phyloP scores from a whole-genome alignment of 2,329 filamentous ascomycete genomes.

The Pseudogymnoascus sp. region DNA sequence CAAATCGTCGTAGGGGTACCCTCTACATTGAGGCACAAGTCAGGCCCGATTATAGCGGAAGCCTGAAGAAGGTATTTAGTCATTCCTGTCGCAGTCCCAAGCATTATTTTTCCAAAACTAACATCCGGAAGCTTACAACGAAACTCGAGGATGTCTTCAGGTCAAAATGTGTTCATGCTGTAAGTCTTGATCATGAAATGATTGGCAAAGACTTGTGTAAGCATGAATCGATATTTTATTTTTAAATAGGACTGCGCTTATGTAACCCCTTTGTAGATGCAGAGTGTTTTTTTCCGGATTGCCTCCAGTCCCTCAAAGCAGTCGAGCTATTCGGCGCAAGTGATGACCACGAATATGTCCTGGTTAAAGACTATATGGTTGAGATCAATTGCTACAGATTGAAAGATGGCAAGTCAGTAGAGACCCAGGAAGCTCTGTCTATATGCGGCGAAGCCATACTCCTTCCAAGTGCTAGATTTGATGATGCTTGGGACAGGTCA shows the following conservation, averaged over 20 bases:
- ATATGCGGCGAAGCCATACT: not conserved
- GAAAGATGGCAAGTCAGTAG: not conserved
- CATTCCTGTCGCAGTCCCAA: not conserved
- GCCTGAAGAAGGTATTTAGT: not conserved
- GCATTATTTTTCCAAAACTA: not conserved
- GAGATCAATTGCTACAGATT: not conserved
- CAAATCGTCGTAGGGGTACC: not conserved
- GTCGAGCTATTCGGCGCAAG: not conserved
- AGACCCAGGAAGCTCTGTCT: not conserved
- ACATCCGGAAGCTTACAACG: not conserved
- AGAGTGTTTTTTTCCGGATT: not conserved
- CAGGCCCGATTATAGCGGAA: not conserved
- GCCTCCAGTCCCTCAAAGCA: not conserved
- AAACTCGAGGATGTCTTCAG: not conserved
- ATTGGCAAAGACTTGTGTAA: not conserved
- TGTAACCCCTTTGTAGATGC: not conserved
- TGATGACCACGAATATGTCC: not conserved
- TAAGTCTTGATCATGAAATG: not conserved
- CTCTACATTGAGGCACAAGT: slow-evolving; percentile 3
- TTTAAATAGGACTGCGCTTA: not conserved
- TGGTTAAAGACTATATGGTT: not conserved
- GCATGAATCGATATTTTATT: not conserved
- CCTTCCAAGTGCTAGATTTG: not conserved
- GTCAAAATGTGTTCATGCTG: not conserved
- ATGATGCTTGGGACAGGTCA: not conserved